Conservation (phyloP, 352 stramenopile genomes). For the Phytophthora foliorum region DNA sequence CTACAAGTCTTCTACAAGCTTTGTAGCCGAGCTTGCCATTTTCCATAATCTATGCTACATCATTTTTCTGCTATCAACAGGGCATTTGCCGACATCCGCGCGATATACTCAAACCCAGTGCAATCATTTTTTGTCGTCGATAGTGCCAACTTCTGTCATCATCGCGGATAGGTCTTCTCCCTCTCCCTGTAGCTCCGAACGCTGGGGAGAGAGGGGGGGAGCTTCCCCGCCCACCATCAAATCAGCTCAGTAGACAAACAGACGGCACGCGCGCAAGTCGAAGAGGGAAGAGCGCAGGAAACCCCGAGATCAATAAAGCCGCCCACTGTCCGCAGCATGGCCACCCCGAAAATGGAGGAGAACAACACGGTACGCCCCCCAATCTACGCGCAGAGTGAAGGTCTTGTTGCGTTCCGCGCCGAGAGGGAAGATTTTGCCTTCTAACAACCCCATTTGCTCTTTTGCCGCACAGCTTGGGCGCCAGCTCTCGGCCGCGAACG, state of each 20-base stretch:
- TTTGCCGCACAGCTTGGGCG: conserved; percentile 55
- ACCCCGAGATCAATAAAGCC: not conserved
- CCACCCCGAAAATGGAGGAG: conserved; percentile 86
- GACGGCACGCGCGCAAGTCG: conserved; percentile 44
- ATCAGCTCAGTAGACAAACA: conserved; percentile 58
- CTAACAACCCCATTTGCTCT: no score
- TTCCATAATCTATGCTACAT: no score
- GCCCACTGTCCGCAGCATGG: conserved; percentile 45
- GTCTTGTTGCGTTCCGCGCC: not conserved
- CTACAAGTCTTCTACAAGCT: no score
- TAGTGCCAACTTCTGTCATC: conserved; percentile 28
- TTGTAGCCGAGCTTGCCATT: no score
- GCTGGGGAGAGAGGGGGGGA: conserved; percentile 10
- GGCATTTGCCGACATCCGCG: not conserved
- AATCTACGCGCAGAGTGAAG: conserved; percentile 10
- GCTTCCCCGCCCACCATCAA: conserved; percentile 40
- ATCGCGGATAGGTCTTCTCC: conserved; percentile 29
- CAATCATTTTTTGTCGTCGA: not conserved
- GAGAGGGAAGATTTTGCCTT: conserved; percentile 32
- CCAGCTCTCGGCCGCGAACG: conserved; percentile 82
- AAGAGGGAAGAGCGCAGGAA: conserved; percentile 9
- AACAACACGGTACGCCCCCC: conserved; percentile 59
- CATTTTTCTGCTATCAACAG: no score
- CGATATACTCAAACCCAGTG: conserved; percentile 12
- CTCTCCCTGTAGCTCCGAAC: conserved; percentile 39